Base-by-base conservation (phyloP, 2,329 filamentous ascomycete species). In the Diaporthe longicolla region DNA sequence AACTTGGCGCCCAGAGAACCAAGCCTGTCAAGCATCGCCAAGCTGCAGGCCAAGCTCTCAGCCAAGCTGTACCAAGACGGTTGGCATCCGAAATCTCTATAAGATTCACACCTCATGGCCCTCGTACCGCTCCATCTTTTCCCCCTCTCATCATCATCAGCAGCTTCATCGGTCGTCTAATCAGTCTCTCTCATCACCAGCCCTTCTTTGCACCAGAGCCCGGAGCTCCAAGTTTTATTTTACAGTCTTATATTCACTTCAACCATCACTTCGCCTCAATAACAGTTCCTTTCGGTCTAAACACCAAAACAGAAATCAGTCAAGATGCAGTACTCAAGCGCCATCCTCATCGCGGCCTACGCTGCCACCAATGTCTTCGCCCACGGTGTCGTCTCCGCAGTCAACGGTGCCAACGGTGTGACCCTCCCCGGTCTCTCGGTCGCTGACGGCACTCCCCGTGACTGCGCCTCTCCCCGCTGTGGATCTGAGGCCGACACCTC, bases 401-500 rank as follows among this genome's bases (percentile, higher is more conserved):
- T 91, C 76, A 81, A 86, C 77, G 90, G 90, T 71, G 89, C 89
- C 77, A 92, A 92, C 78, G 87, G 88, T 76, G 90, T 92, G 57
- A 85, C 80, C 76, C 92, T 92, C 90, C 89, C 90, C 45, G 90
- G 88, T 80, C 87, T 92, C 63, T 87, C 88, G 17, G 89, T 93
- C 76, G 85, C 86, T 61, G 91, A 93, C 75, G 91, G 91, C 78
- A 93, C 91, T 76, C 92, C 91, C 68, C 90, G 92, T 79, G 91
- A 93, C 83, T 93, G 91, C 82, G 85, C 89, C 68, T 85, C 84
- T 78, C 90, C 91, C 77, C 76, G 81, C 59, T 93, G 91, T 79
- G 92, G 91, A 74, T 88, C 91, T n/a, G 88, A 93, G 81, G 89
- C 88, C 74, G 92, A 93, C 79, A 93, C 92, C n/a, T 86, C 91